phyloP scores from a whole-genome alignment of 2,329 filamentous ascomycete species.

The Apiospora phragmitis region DNA sequence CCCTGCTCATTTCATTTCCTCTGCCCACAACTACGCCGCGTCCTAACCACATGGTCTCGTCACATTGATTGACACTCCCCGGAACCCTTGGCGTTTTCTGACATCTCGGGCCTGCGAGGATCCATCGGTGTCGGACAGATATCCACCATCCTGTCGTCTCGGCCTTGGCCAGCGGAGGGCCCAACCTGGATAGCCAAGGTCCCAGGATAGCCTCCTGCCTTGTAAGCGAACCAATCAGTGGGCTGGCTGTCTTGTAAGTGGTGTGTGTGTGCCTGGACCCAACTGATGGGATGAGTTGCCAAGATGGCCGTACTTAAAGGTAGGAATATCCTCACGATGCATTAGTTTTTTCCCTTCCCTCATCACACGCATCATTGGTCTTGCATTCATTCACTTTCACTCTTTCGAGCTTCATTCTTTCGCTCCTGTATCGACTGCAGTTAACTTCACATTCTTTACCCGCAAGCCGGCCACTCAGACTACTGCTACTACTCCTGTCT shows the following conservation, averaged over 20 bases:
- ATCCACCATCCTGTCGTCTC: background rate
- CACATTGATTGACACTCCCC: slow-evolving; percentile 2
- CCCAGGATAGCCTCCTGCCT: background rate
- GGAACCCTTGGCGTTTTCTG: background rate
- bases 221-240: background rate
- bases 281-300: background rate
- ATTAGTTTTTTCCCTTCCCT: background rate
- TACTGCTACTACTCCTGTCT: background rate
- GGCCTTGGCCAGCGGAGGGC: background rate
- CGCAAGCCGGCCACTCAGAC: slow-evolving; percentile 14
- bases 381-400: slow-evolving; percentile 17
- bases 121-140: background rate
- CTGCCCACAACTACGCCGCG: background rate
- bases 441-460: slow-evolving; percentile 15
- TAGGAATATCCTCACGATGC: background rate
- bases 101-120: background rate
- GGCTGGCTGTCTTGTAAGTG: background rate
- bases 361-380: slow-evolving; percentile 11
- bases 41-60: background rate
- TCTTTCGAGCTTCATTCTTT: slow-evolving; percentile 18
- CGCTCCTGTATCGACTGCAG: slow-evolving; percentile 19
- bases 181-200: background rate
- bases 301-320: background rate
- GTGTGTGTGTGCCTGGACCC: background rate
- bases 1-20: slow-evolving; percentile 2